Evolutionary conservation across 176 grass and related monocot genomes (phyloP).

Genomic region (Carex cristatella): DNA sequence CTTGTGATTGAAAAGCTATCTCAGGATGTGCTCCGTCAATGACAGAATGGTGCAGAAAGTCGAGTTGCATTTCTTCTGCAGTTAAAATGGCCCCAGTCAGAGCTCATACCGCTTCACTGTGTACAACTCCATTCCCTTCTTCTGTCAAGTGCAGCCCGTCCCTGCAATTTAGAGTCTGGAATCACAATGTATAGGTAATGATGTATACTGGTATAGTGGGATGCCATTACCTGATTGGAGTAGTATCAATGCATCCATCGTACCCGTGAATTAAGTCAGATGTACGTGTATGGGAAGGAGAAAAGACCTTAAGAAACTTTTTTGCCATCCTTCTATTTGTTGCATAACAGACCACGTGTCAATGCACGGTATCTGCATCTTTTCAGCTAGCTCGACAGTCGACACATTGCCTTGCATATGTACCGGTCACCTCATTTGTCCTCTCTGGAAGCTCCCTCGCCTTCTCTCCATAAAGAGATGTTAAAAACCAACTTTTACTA

Average conservation of each 20-base stretch:
- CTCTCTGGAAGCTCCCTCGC: conserved; percentile 65
- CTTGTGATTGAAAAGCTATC: conserved; percentile 46
- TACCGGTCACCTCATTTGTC: conserved; percentile 77
- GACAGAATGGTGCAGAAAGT: conserved; percentile 74
- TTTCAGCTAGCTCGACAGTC: conserved; percentile 59
- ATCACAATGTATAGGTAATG: not conserved
- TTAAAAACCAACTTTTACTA: not conserved
- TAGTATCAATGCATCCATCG: not conserved
- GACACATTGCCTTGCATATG: conserved; percentile 64
- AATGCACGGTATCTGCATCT: conserved; percentile 57
- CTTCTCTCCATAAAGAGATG: conserved; percentile 61
- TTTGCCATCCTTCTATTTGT: conserved; percentile 48
- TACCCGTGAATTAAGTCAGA: not conserved
- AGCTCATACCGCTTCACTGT: conserved; percentile 49
- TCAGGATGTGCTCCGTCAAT: conserved; percentile 51
- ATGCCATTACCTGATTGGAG: not conserved
- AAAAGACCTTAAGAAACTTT: conserved; percentile 64
- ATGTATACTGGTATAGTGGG: not conserved
- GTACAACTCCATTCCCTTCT: conserved; percentile 65
- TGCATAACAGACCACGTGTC: conserved; percentile 91
- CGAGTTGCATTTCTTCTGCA: conserved; percentile 56
- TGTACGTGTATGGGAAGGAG: not conserved
- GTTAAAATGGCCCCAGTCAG: conserved; percentile 38
- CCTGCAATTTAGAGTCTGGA: conserved; percentile 35
- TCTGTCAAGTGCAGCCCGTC: conserved; percentile 76